Conservation (phyloP, 352 stramenopile genomes). For the Thalassiosira ordinaria region DNA sequence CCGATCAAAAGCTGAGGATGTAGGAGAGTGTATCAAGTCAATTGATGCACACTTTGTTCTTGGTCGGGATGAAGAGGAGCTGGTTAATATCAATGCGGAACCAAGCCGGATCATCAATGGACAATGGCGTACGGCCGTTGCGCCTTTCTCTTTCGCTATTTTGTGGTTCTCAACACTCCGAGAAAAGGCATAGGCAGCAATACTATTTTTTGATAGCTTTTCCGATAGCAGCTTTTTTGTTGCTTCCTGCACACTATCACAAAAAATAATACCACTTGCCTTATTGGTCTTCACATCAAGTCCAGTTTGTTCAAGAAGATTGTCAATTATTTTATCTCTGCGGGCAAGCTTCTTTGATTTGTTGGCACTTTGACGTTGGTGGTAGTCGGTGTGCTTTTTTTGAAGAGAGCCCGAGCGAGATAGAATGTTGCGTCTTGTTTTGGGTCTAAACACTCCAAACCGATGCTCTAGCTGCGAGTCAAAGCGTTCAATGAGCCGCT, state of each 20-base stretch:
- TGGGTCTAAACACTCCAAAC: not conserved
- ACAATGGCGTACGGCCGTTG: constrained; percentile 15
- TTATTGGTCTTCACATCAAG: constrained; percentile 2
- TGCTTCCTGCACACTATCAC: not conserved
- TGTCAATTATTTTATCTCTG: constrained; percentile 11
- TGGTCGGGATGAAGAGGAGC: not conserved
- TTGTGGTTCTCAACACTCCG: constrained; percentile 18
- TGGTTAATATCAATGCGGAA: constrained; percentile 5
- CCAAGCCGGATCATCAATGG: constrained; percentile 29
- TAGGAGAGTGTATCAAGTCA: constrained; percentile 27
- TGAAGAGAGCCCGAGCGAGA: constrained; percentile 7
- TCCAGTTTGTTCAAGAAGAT: constrained; percentile 5
- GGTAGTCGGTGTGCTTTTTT: not conserved
- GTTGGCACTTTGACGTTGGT: constrained; percentile 1
- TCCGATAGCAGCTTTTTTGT: constrained; percentile 2
- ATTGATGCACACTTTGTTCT: constrained; percentile 11
- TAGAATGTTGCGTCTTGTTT: not conserved
- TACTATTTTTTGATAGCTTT: constrained; percentile 15
- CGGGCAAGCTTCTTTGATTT: constrained; percentile 15
- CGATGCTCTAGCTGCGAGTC: not conserved
- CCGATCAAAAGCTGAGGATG: constrained; percentile 14
- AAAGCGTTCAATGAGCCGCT: not conserved
- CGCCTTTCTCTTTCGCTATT: constrained; percentile 19
- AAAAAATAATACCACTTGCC: constrained; percentile 5
- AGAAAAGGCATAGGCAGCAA: constrained; percentile 14